These are phyloP conservation scores for Monosporascus sp. DNA, from an alignment of 2,329 filamentous ascomycete genomes.

Conservation along the genomic window DNA sequence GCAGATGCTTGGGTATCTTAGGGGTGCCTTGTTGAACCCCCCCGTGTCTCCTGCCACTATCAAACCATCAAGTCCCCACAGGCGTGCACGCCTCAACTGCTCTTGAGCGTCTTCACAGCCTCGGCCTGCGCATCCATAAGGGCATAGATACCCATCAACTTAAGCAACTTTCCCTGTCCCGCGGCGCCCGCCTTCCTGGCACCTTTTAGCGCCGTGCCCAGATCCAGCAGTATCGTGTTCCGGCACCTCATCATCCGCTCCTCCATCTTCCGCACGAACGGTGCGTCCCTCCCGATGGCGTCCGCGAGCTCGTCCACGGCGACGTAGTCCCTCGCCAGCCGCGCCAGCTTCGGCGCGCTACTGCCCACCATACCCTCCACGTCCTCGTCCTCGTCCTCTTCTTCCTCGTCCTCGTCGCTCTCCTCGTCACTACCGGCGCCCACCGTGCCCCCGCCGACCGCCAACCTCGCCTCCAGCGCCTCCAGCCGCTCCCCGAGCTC, in stretches of 20 bases:
- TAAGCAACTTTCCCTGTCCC: conserved; percentile 42
- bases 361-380: conserved; percentile 35
- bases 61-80: too few relatives aligned
- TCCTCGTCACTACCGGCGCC: conserved; percentile 19
- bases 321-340: conserved; percentile 41
- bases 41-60: not conserved
- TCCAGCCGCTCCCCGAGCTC: conserved; percentile 60
- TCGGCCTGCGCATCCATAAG: conserved; percentile 46
- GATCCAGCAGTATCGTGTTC: conserved; percentile 51
- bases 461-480: conserved; percentile 58
- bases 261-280: conserved; percentile 46
- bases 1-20: conserved; percentile 14
- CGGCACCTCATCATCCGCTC: conserved; percentile 48
- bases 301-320: conserved; percentile 36
- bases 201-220: conserved; percentile 43
- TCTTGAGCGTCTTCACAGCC: conserved; percentile 44
- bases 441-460: conserved; percentile 37
- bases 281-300: conserved; percentile 39
- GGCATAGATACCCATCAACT: conserved; percentile 48
- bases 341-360: conserved; percentile 40
- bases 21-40: not conserved
- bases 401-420: conserved; percentile 33
- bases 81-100: conserved; percentile 15
- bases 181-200: conserved; percentile 35
- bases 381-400: conserved; percentile 30